phyloP scores from a whole-genome alignment of 305 asterid species.

The Rubia peregrina region DNA sequence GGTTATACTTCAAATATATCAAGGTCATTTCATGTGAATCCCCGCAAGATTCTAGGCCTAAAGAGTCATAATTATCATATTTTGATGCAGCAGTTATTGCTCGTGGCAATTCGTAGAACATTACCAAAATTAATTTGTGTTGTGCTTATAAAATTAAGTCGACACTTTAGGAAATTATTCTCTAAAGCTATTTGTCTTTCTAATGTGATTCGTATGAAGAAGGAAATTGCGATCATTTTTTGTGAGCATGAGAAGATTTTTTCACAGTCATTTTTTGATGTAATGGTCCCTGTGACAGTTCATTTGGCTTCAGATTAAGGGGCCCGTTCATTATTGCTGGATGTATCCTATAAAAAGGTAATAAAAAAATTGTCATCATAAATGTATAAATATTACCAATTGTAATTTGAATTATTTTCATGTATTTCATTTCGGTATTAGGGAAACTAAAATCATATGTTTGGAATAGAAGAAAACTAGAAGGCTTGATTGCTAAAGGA shows the following conservation, averaged over 20 bases:
- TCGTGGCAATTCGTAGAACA: neutral
- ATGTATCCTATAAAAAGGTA: conserved; percentile 25
- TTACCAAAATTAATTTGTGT: neutral
- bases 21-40: neutral
- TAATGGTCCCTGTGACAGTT: neutral
- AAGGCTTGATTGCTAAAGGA: neutral
- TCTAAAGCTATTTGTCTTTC: neutral
- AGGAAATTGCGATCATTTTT: neutral
- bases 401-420: neutral
- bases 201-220: neutral
- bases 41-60: neutral
- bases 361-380: neutral
- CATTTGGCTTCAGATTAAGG: neutral
- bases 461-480: neutral
- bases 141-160: neutral
- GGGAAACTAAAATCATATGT: neutral
- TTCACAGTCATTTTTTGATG: neutral
- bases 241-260: neutral
- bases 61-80: conserved; percentile 1
- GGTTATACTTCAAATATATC: conserved; percentile 1
- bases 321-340: conserved; percentile 6
- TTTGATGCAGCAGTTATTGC: neutral
- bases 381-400: neutral
- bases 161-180: neutral
- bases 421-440: neutral